Conservation (phyloP, 495 filamentous ascomycete genomes). For the Lasiosphaeria miniovina region DNA sequence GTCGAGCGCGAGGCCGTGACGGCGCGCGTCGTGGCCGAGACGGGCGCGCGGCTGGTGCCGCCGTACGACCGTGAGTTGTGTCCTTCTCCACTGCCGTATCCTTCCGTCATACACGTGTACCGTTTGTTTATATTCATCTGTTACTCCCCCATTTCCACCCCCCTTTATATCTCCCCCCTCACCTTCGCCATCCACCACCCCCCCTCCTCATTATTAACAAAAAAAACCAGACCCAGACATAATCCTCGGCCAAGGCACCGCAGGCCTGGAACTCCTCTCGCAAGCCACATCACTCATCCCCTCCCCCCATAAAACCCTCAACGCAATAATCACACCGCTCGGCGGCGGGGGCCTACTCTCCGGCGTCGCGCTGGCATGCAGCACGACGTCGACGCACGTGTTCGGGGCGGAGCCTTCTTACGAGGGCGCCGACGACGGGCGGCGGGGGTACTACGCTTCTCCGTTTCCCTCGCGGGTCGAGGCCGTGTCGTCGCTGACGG, state of each 20-base stretch:
- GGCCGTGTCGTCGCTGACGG: constrained; percentile 69
- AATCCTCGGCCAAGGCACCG: constrained; percentile 87
- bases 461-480: constrained; percentile 53
- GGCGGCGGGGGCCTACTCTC: constrained; percentile 87
- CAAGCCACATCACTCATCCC: constrained; percentile 49
- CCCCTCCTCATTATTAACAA: not conserved
- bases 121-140: too few relatives aligned
- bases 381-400: constrained; percentile 62
- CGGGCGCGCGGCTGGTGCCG: constrained; percentile 73
- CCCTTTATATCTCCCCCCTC: not conserved
- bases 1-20: constrained; percentile 79
- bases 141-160: too few relatives aligned
- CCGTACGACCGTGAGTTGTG: constrained; percentile 65
- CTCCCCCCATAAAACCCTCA: constrained; percentile 38
- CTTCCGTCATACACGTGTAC: too few relatives aligned
- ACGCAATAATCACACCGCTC: constrained; percentile 82
- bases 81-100: not conserved
- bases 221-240: constrained; percentile 61
- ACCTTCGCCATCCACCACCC: not conserved
- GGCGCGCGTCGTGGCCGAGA: constrained; percentile 59
- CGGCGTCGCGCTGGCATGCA: constrained; percentile 74
- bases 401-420: constrained; percentile 92
- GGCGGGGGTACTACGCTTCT: constrained; percentile 57
- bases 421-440: constrained; percentile 79
- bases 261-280: constrained; percentile 74